Evolutionary conservation across 306 rosid genomes (phyloP), one percentile per base, ranked within the genome.

Genomic region (Morella rubra): DNA sequence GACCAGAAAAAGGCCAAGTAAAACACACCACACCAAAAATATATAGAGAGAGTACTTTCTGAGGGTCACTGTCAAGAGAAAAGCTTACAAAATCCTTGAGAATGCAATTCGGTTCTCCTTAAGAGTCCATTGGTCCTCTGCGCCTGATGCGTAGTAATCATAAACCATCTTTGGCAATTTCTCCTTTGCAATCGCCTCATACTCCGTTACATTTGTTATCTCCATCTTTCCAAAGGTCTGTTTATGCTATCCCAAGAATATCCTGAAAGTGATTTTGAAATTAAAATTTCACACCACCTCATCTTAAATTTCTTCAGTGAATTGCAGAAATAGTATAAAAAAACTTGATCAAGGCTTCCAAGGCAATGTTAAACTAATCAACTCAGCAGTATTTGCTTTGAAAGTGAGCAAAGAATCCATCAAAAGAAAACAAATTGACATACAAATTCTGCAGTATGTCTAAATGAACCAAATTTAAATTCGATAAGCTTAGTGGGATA

Each of bases 71-170:
- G n/a, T 10, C 45, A 72, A 67, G 42, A 58, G 73, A 70, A 85
- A 18, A 41, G 60, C 84, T 80, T 84, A 95, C 99, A 95, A 73
- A 86, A 95, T 95, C 84, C 97, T 86, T 55, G 98, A 87, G 88
- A 95, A 95, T 22, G 99, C 98, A 54, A 78, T 86, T 55, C 91
- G 72, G 70, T 95, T 95, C 82, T 95, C 98, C 80, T 70, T 79
- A 45, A 95, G 89, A 79, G 96, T 91, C 99, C 99, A 95, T 72
- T 92, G 91, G 76, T 95, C 99, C 84, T 95, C 99, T 52, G 99
- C 97, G 37, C 99, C 98, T 56, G 98, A 95, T 80, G 97, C 96
- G 58, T 89, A 95, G 89, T 90, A 95, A 74, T 95, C 99, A 60
- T 79, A 95, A 10, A 95, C 71, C 99, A 92, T 95, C 97, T 92